phyloP scores from a whole-genome alignment of 2,329 filamentous ascomycete genomes.

The Westerdykella sp. region DNA sequence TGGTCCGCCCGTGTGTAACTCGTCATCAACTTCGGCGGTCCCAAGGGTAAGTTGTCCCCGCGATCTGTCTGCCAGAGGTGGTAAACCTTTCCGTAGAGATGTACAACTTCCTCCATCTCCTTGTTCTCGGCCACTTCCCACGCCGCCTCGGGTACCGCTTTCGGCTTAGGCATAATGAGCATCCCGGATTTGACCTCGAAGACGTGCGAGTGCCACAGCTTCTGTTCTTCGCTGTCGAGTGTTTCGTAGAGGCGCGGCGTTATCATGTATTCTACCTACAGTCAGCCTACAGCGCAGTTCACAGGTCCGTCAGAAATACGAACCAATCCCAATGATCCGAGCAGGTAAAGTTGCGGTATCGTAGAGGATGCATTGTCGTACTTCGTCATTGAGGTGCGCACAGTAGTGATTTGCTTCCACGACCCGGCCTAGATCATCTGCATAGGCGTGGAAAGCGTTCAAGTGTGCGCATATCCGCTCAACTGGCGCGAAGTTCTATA shows the following conservation, averaged over 20 bases:
- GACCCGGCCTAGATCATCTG: constrained; percentile 59
- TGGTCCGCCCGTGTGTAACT: constrained; percentile 51
- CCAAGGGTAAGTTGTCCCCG: constrained; percentile 59
- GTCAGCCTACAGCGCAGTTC: not conserved
- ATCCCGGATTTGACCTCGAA: constrained; percentile 74
- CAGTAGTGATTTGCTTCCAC: constrained; percentile 86
- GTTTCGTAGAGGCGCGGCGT: constrained; percentile 61
- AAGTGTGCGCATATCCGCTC: constrained; percentile 75
- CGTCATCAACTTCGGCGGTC: constrained; percentile 58
- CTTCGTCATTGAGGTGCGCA: constrained; percentile 66
- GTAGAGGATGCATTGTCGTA: constrained; percentile 82
- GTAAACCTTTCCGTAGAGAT: constrained; percentile 76
- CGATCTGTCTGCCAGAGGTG: constrained; percentile 82
- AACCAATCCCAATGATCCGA: constrained; percentile 64
- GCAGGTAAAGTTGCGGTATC: constrained; percentile 62
- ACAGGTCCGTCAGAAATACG: not conserved
- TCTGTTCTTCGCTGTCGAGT: constrained; percentile 60
- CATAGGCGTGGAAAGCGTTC: constrained; percentile 81
- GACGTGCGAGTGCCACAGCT: constrained; percentile 71
- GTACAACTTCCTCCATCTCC: constrained; percentile 72
- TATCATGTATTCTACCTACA: constrained; percentile 68
- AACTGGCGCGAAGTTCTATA: constrained; percentile 60
- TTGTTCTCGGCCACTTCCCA: constrained; percentile 74
- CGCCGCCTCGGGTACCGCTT: constrained; percentile 48
- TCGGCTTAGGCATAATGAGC: constrained; percentile 66